Percentiles rank a stretch among this genome's conserved stretches.
Evolutionary conservation across 345 rosid genomes (phyloP).

Genomic region (Eucalyptus lansdowneana): DNA sequence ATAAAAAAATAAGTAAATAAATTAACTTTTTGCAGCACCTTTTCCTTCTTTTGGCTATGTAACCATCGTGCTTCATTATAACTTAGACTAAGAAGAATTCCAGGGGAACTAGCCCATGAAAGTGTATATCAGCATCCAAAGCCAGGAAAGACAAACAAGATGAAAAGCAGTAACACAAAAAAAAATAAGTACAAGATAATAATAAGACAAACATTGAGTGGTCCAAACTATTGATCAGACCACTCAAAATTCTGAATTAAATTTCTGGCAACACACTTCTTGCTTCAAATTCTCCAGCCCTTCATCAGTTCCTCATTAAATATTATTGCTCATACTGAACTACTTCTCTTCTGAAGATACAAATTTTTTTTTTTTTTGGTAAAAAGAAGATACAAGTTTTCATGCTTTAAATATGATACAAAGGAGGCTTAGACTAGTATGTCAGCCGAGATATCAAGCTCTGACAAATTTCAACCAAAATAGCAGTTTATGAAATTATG

Average conservation of each 20-base stretch:
- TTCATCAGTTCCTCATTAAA: background rate
- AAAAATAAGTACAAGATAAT: background rate
- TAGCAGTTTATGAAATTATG: background rate
- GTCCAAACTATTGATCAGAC: background rate
- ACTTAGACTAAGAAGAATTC: background rate
- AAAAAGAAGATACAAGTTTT: background rate
- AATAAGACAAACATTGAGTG: no score
- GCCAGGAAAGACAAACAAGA: background rate
- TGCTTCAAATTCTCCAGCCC: background rate
- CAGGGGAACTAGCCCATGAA: background rate
- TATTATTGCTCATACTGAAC: background rate
- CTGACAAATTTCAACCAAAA: background rate
- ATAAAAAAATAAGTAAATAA: background rate
- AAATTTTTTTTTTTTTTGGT: background rate
- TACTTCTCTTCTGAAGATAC: background rate
- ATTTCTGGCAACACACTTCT: background rate
- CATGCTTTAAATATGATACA: background rate
- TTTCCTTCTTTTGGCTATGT: background rate
- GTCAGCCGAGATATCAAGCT: background rate
- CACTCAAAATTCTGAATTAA: background rate
- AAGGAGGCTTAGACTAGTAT: background rate
- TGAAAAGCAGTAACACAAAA: background rate
- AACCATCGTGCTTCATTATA: background rate
- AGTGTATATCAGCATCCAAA: background rate
- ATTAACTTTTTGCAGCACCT: background rate